Percentiles rank a stretch among this genome's conserved stretches.
Conservation (phyloP, 192 early-diverging fungal species). For the Podila epicladia region DNA sequence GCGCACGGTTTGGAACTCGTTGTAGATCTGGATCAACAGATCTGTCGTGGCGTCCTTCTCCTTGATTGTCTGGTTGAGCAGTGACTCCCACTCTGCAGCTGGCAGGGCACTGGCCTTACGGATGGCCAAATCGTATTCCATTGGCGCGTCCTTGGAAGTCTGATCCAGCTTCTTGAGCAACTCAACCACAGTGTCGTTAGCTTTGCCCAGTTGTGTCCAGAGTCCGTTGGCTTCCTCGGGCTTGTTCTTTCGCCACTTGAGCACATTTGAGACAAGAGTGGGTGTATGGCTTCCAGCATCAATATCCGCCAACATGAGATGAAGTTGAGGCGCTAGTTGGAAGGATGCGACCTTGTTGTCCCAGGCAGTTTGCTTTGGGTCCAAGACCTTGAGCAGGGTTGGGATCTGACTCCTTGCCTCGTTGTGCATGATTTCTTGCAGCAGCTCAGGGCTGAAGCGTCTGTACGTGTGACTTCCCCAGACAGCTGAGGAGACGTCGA, state of each 20-base stretch:
- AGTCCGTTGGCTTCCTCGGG: conserved; percentile 64
- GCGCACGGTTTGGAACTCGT: conserved; percentile 66
- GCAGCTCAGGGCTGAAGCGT: conserved; percentile 79
- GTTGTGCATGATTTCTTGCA: conserved; percentile 63
- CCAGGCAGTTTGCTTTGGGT: conserved; percentile 65
- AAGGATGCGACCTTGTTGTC: conserved; percentile 74
- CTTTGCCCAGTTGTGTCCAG: conserved; percentile 70
- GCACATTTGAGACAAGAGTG: conserved; percentile 86
- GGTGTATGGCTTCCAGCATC: conserved; percentile 95
- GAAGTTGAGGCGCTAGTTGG: conserved; percentile 75
- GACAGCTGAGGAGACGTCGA: conserved; percentile 94
- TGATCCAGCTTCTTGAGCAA: conserved; percentile 58
- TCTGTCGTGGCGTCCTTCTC: conserved; percentile 9
- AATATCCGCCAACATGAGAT: conserved; percentile 90
- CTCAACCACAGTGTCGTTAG: conserved; percentile 68
- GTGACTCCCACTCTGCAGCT: conserved; percentile 13
- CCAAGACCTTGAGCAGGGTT: conserved; percentile 46
- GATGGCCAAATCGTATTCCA: conserved; percentile 59
- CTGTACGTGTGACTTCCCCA: conserved; percentile 91
- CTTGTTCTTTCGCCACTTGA: conserved; percentile 82
- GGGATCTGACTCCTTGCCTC: conserved; percentile 43
- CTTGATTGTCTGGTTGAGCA: conserved; percentile 52
- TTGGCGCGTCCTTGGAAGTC: conserved; percentile 28
- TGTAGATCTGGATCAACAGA: conserved; percentile 44
- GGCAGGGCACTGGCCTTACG: conserved; percentile 14